Base-by-base conservation (phyloP, 2,329 filamentous ascomycete genomes). In the Nothophaeocryptopus gaeumannii region DNA sequence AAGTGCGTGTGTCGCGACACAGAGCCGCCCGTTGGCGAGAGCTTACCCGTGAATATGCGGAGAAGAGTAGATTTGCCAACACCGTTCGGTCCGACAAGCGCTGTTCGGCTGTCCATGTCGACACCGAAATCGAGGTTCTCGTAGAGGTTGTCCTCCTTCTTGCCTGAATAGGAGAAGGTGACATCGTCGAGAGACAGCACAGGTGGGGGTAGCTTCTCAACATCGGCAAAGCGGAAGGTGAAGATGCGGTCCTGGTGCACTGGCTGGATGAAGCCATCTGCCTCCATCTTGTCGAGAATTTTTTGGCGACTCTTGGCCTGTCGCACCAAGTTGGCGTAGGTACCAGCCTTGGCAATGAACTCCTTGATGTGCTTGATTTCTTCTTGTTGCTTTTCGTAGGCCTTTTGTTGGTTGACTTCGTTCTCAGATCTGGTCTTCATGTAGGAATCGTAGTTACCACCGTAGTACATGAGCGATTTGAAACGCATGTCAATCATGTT, bases 221-320 rank as follows among this genome's bases (percentile, higher is more conserved):
- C 93, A 67, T 97, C 91, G 61, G 93, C 93, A 72, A 99, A 99
- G 67, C 92, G 86, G 86, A 99, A 99, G 51, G 86, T 92, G 78
- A 99, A 99, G 68, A 96, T 86, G 55, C 84, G 82, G 75, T 99
- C 93, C 58, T 82, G 75, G 48, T 80, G 74, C 56, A 99, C 90
- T 50, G 89, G 88, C 75, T 99, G 86, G 70, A 99, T 97, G 74
- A 97, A 93, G 62, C 93, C 93, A 67, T 99, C 93, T 63, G 95
- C 93, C 81, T 97, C 92, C 93, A 99, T 99, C 85, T 99, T 99
- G 82, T 99, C 93, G 61, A 97, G 81, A 73, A 97, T 97, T 89
- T 99, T 99, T 76, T 99, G 93, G 59, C 93, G 85, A 37, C 93
- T 97, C 81, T 99, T 99, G 74, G 95, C 95, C 77, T 99, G 93